phyloP scores from a whole-genome alignment of 306 rosid genomes.

The Carpinus fangiana region DNA sequence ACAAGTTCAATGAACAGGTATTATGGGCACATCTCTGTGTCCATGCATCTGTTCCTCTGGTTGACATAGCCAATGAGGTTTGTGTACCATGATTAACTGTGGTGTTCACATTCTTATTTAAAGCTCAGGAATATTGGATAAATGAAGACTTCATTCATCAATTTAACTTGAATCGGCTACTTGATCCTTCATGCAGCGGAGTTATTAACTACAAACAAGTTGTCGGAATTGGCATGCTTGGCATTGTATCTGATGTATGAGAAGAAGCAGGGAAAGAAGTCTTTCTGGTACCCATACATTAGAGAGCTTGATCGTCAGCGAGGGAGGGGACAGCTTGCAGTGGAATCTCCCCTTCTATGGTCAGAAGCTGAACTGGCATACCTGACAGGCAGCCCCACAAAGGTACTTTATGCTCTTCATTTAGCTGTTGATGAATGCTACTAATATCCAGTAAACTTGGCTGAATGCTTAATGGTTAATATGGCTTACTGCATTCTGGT shows the following conservation, averaged over 20 bases:
- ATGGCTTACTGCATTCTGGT: slow-evolving; percentile 28
- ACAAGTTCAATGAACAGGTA: neutral
- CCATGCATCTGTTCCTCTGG: neutral
- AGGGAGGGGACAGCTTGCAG: slow-evolving; percentile 93
- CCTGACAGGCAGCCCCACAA: slow-evolving; percentile 86
- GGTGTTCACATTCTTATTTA: neutral
- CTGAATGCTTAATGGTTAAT: slow-evolving; percentile 25
- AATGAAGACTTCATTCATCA: neutral
- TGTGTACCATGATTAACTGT: neutral
- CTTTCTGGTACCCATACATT: slow-evolving; percentile 91
- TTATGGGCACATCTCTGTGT: neutral
- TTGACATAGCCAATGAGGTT: neutral
- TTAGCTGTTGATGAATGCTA: slow-evolving; percentile 12
- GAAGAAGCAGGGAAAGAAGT: slow-evolving; percentile 97
- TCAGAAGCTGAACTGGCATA: slow-evolving; percentile 79
- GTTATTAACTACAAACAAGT: slow-evolving; percentile 86
- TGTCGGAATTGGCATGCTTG: slow-evolving; percentile 97
- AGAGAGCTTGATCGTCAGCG: slow-evolving; percentile 96
- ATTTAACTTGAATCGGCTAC: slow-evolving; percentile 17
- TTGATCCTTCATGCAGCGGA: slow-evolving; percentile 71
- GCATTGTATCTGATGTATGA: slow-evolving; percentile 98
- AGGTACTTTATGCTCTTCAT: slow-evolving; percentile 45
- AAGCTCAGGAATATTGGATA: neutral
- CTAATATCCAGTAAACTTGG: slow-evolving; percentile 17
- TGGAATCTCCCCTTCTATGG: slow-evolving; percentile 94